Percentiles rank a stretch among this genome's conserved stretches.
Conservation (phyloP, 768 basidiomycete genomes). For the Russula sp. region DNA sequence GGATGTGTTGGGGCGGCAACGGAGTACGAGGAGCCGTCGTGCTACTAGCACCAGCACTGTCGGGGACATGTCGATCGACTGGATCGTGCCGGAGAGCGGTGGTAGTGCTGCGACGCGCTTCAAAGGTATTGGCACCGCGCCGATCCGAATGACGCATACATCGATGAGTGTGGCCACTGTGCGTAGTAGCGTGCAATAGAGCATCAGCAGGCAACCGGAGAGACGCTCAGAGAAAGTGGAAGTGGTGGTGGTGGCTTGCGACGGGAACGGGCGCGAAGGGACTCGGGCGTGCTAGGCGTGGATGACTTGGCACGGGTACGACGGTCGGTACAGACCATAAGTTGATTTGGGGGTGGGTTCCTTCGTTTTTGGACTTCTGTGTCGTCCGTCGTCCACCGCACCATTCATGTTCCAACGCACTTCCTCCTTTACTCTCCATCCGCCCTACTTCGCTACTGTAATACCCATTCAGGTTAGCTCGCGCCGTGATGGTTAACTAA, state of each 20-base stretch:
- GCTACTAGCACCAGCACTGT: neutral
- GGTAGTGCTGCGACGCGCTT: neutral
- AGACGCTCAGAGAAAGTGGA: neutral
- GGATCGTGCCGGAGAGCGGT: conserved; percentile 22
- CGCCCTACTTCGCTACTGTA: neutral
- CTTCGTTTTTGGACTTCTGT: neutral
- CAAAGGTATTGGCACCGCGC: conserved; percentile 18
- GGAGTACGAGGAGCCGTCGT: neutral
- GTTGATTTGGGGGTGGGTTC: neutral
- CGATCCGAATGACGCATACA: conserved; percentile 10
- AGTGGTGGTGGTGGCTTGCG: neutral
- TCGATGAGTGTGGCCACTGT: neutral
- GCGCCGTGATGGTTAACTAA: neutral
- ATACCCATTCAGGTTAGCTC: neutral
- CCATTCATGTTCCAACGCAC: no score
- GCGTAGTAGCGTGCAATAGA: conserved; percentile 24
- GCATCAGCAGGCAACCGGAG: neutral
- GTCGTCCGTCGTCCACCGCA: neutral
- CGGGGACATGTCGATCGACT: conserved; percentile 18
- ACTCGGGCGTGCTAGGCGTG: conserved; percentile 17
- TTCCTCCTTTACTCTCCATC: neutral
- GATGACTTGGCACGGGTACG: conserved; percentile 21
- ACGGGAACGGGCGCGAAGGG: conserved; percentile 2
- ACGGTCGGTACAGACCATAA: neutral
- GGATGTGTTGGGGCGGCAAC: neutral